Evolutionary conservation across 169 alveolate genomes (phyloP).

Genomic region (Plasmodium chabaudi): DNA sequence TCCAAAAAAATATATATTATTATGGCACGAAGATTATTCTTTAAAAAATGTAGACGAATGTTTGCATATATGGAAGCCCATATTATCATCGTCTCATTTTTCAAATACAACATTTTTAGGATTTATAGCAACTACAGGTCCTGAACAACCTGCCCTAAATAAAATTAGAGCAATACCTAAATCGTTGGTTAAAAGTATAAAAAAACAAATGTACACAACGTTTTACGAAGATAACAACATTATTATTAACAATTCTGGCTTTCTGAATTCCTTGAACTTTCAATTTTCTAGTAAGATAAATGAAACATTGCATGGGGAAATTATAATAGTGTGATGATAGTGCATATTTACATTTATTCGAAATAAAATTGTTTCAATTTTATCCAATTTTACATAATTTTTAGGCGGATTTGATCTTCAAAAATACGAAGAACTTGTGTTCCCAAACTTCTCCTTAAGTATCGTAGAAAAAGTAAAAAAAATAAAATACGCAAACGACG

Average conservation of each 20-base stretch:
- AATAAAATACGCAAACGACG: constrained; percentile 72
- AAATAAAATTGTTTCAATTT: background rate
- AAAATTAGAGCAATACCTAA: constrained; percentile 76
- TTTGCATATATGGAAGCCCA: constrained; percentile 76
- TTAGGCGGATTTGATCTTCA: constrained; percentile 41
- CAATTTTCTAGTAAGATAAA: constrained; percentile 47
- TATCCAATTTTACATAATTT: no score
- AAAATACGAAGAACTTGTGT: constrained; percentile 55
- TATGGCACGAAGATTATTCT: constrained; percentile 78
- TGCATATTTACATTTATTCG: background rate
- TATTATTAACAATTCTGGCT: constrained; percentile 63
- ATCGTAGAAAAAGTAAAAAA: constrained; percentile 44
- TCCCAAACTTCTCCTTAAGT: constrained; percentile 39
- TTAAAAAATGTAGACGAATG: constrained; percentile 66
- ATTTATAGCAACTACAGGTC: constrained; percentile 51
- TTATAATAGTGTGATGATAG: no score
- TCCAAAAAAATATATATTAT: constrained; percentile 69
- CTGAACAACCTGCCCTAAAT: constrained; percentile 68
- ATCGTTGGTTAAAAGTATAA: constrained; percentile 28
- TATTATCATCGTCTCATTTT: constrained; percentile 35
- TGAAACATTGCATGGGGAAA: no score
- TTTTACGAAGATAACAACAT: constrained; percentile 65
- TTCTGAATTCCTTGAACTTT: constrained; percentile 25
- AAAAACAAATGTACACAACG: constrained; percentile 22
- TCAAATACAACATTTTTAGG: constrained; percentile 48